Evolutionary conservation across 2,329 filamentous ascomycete genomes (phyloP).

Genomic region (Aspergillus sojae): DNA sequence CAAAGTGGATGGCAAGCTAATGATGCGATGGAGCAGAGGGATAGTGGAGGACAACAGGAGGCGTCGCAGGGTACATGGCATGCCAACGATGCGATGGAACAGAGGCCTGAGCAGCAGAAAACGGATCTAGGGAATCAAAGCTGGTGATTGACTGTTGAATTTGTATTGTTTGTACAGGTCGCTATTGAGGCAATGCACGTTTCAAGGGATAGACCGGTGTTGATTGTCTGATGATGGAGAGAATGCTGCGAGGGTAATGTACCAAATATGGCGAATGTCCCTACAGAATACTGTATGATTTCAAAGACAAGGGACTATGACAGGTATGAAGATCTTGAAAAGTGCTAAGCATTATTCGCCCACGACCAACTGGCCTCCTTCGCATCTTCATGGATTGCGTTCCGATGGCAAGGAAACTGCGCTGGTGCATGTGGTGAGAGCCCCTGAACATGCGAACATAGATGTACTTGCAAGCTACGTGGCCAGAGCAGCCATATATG

Average conservation of each 20-base stretch:
- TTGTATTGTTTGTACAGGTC: not conserved
- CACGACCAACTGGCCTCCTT: too few relatives aligned
- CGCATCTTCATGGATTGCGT: too few relatives aligned
- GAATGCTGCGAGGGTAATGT: not conserved
- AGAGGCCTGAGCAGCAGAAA: not conserved
- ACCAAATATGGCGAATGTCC: not conserved
- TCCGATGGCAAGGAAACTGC: too few relatives aligned
- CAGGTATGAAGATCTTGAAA: not conserved
- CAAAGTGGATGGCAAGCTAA: not conserved
- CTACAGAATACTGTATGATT: not conserved
- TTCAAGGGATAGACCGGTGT: not conserved
- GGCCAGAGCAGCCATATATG: too few relatives aligned
- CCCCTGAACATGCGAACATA: too few relatives aligned
- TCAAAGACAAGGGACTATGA: not conserved
- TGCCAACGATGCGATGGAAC: not conserved
- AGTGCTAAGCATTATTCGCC: not conserved
- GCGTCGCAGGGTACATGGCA: not conserved
- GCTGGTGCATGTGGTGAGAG: too few relatives aligned
- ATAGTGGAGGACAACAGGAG: not conserved
- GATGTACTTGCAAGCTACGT: too few relatives aligned
- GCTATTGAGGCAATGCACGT: not conserved
- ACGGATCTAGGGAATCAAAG: too few relatives aligned
- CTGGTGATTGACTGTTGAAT: not conserved
- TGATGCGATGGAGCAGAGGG: not conserved
- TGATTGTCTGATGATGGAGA: not conserved